A percentile compares a stretch with the other conserved stretches of the same genome.
Evolutionary conservation across 2,329 filamentous ascomycete species (phyloP).

Genomic region (Arthroderma sp.): DNA sequence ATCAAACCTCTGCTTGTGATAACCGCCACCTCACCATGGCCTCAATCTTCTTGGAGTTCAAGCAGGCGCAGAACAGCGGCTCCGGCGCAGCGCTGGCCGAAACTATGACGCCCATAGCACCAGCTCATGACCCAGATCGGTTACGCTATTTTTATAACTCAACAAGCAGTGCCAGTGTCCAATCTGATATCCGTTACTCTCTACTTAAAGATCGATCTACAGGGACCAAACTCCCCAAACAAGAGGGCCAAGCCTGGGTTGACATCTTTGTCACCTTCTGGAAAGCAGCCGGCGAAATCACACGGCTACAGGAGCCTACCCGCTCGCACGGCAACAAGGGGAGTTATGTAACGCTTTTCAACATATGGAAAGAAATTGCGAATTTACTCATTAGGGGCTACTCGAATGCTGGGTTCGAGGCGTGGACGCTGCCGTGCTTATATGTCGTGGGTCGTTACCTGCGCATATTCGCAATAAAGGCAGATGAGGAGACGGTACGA

Average conservation of each 20-base stretch:
- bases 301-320: conserved; percentile 47
- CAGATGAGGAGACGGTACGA: conserved; percentile 56
- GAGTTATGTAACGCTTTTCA: conserved; percentile 72
- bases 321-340: conserved; percentile 5
- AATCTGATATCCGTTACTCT: conserved; percentile 55
- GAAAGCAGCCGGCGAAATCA: conserved; percentile 63
- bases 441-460: conserved; percentile 81
- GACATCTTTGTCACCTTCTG: conserved; percentile 77
- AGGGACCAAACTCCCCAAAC: conserved; percentile 43
- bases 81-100: conserved; percentile 63
- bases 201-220: conserved; percentile 52
- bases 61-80: conserved; percentile 48
- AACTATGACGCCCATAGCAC: conserved; percentile 59
- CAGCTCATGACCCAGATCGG: conserved; percentile 48
- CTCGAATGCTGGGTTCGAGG: conserved; percentile 58
- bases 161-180: conserved; percentile 53
- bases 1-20: too few species aligned
- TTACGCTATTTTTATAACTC: conserved; percentile 58
- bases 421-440: conserved; percentile 86
- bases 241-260: conserved; percentile 68
- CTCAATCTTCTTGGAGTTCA: conserved; percentile 59
- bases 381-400: conserved; percentile 70
- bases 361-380: conserved; percentile 75
- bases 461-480: conserved; percentile 76
- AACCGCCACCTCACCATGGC: conserved; percentile 44